These are phyloP conservation scores for Tulasnella sp. DNA, from an alignment of 768 basidiomycete species.

Conservation along the genomic window DNA sequence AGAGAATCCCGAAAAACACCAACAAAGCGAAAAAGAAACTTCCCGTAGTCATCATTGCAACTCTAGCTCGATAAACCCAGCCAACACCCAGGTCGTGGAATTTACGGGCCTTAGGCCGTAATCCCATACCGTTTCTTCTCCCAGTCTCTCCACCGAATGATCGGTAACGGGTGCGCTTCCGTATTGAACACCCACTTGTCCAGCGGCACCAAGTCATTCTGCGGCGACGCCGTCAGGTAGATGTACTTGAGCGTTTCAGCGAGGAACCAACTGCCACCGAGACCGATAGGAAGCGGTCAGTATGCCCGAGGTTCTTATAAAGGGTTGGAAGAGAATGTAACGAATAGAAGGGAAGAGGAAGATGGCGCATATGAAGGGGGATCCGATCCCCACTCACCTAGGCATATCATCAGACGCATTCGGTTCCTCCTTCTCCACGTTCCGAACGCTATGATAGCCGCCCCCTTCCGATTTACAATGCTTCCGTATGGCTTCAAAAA, in stretches of 20 bases:
- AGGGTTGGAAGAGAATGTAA: conserved; percentile 21
- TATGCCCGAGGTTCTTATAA: neutral
- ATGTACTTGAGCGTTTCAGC: conserved; percentile 69
- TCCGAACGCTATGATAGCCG: conserved; percentile 59
- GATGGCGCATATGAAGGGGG: neutral
- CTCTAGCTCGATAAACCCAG: neutral
- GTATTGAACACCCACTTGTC: conserved; percentile 50
- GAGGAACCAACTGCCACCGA: conserved; percentile 45
- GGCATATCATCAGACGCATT: conserved; percentile 58
- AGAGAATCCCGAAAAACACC: neutral
- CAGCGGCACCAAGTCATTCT: conserved; percentile 50
- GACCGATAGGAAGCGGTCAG: too few species aligned
- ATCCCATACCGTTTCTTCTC: conserved; percentile 18
- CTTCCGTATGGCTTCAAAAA: conserved; percentile 63
- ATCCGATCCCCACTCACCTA: conserved; percentile 49
- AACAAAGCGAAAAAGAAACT: neutral
- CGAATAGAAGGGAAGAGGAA: neutral
- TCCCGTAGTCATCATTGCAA: neutral
- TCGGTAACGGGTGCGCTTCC: conserved; percentile 71
- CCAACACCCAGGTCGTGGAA: neutral
- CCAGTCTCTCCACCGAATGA: conserved; percentile 51
- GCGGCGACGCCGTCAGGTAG: conserved; percentile 56
- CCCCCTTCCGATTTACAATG: conserved; percentile 49
- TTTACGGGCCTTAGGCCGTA: conserved; percentile 1
- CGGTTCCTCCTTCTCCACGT: conserved; percentile 45